Base-by-base conservation (phyloP, 2,329 filamentous ascomycete genomes). In the Colletotrichum sp. region DNA sequence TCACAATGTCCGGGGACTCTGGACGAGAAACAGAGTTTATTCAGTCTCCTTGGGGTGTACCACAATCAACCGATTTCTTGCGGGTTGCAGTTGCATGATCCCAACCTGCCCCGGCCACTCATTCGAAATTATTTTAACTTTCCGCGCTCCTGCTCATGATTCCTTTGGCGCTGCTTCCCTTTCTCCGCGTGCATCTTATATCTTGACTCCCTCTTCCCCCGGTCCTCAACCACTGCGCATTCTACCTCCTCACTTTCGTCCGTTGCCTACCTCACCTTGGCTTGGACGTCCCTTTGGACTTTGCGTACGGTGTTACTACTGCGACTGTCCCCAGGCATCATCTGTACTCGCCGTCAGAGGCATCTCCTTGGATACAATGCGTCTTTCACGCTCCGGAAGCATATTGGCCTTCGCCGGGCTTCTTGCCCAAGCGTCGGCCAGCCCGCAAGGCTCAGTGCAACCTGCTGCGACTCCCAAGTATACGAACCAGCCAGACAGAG, bases 401-500 rank as follows among this genome's bases (percentile, higher is more conserved):
- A 8, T 49, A 15, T 21, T 74, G 59, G 57, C 71, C 12, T 7
- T 74, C 24, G 59, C 59, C 44, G 70, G 70, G 26, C 64, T 69
- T 32, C 26, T 36, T 32, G 64, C 64, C 18, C 65, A 69, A 34
- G 70, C 34, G 10, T 65, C 49, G n/a, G 64, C 74, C 7, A 30
- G 21, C 8, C 70, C 74, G n/a, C 70, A 76, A 15, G 13, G 8
- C 24, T 52, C 26, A n/a, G n/a, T 39, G 62, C 36, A 59, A 9
- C 18, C 30, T 8, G 69, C 28, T n/a, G 39, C 57, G 28, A 39
- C 69, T 21, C 65, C 71, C 21, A 49, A 63, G 3, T 76, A 76
- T 66, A 76, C 79, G 26, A 78, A 85, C 6, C 83, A 88, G 73
- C 80, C 82, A 1, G 82, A 82, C 13, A 86, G 91, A 78, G 90